Evolutionary conservation across 208 protist genomes (phyloP).

Genomic region (Trypanosoma scelopori): DNA sequence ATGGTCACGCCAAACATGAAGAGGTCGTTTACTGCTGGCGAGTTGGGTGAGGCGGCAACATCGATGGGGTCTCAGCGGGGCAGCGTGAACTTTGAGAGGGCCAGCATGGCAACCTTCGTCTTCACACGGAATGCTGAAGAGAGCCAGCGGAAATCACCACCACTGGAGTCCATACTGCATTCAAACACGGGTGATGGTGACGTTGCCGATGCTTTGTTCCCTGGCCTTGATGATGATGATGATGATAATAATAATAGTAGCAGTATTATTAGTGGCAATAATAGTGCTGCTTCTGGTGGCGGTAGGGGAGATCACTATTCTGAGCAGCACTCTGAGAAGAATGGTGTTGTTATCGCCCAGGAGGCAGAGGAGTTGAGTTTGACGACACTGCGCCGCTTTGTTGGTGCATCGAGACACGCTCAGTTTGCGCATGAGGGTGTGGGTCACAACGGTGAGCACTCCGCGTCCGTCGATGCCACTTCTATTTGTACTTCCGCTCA

Average conservation of each 20-base stretch:
- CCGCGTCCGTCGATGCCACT: background rate
- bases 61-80: background rate
- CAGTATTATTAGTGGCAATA: background rate
- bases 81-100: background rate
- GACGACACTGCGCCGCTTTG: background rate
- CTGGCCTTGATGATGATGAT: background rate
- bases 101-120: slow-evolving; percentile 6
- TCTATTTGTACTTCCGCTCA: no score
- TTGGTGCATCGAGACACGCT: background rate
- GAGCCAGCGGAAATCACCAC: slow-evolving; percentile 10
- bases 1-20: background rate
- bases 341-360: background rate
- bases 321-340: background rate
- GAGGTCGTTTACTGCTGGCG: background rate
- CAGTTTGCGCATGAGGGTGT: background rate
- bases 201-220: background rate
- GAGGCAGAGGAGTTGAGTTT: slow-evolving; percentile 9
- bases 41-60: background rate
- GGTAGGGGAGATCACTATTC: no score
- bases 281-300: no score
- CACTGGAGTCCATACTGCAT: background rate
- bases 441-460: background rate
- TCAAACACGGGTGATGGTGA: background rate
- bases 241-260: background rate
- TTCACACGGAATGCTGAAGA: slow-evolving; percentile 12